Conservation (phyloP, 768 basidiomycete genomes). For the Agaricus subrufescens region DNA sequence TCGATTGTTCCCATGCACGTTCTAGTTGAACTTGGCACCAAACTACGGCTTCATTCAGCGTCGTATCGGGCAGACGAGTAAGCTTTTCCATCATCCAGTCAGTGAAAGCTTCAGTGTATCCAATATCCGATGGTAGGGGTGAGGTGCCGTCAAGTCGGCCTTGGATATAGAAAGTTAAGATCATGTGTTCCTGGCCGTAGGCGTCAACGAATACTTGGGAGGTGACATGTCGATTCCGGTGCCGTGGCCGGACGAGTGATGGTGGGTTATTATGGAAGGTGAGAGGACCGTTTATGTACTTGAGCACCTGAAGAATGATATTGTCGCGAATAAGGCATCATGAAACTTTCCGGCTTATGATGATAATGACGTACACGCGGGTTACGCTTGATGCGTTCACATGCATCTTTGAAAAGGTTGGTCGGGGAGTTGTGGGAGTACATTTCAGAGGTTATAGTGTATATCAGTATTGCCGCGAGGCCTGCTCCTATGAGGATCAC, state of each 20-base stretch:
- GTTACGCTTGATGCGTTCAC: slow-evolving; percentile 47
- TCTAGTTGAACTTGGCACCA: slow-evolving; percentile 40
- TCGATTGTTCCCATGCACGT: slow-evolving; percentile 43
- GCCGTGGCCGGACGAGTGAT: slow-evolving; percentile 67
- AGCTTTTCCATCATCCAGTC: slow-evolving; percentile 39
- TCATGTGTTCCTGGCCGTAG: slow-evolving; percentile 75
- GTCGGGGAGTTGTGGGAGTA: slow-evolving; percentile 89
- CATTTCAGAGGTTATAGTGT: slow-evolving; percentile 77
- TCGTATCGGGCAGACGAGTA: slow-evolving; percentile 41
- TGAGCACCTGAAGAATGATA: slow-evolving; percentile 46
- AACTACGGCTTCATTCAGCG: slow-evolving; percentile 48
- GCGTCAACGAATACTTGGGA: slow-evolving; percentile 74
- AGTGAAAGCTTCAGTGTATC: slow-evolving; percentile 38
- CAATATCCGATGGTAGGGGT: slow-evolving; percentile 28
- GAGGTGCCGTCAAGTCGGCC: slow-evolving; percentile 42
- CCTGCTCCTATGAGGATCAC: slow-evolving; percentile 78
- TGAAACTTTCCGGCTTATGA: background rate
- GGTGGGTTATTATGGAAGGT: slow-evolving; percentile 82
- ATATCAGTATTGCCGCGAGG: slow-evolving; percentile 68
- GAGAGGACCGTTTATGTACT: slow-evolving; percentile 63
- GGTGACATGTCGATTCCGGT: slow-evolving; percentile 77
- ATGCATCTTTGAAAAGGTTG: slow-evolving; percentile 64
- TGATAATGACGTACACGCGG: slow-evolving; percentile 27
- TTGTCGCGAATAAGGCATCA: background rate
- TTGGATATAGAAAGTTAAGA: slow-evolving; percentile 79